Percentiles rank a stretch among this genome's conserved stretches.
phyloP scores from a whole-genome alignment of 768 basidiomycete genomes.

The Stropharia rugosoannulata region DNA sequence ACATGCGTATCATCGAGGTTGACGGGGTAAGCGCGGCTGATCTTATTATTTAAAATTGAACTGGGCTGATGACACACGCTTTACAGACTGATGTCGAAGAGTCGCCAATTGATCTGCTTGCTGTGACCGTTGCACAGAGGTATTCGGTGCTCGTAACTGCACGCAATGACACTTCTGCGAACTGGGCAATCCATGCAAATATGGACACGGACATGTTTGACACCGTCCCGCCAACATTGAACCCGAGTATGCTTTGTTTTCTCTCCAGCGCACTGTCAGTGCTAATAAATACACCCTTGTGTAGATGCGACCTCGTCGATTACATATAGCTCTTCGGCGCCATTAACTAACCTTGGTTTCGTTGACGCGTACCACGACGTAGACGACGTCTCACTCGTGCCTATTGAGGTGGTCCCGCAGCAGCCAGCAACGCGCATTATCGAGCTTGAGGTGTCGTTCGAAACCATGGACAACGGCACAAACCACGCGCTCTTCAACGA shows the following conservation, averaged over 20 bases:
- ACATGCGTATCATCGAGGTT: constrained; percentile 82
- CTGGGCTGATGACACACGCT: too few relatives aligned
- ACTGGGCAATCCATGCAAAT: constrained; percentile 90
- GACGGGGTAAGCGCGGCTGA: constrained; percentile 59
- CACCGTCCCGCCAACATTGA: constrained; percentile 62
- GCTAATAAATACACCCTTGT: not conserved
- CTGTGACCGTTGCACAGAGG: constrained; percentile 87
- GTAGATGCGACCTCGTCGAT: constrained; percentile 83
- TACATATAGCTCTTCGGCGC: constrained; percentile 60
- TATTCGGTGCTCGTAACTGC: constrained; percentile 93
- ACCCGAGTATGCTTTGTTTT: constrained; percentile 55
- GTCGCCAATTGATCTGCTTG: constrained; percentile 67
- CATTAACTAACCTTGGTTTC: constrained; percentile 50
- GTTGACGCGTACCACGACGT: constrained; percentile 60
- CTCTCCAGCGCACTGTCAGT: not conserved
- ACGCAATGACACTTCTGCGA: constrained; percentile 77
- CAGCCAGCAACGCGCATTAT: constrained; percentile 54
- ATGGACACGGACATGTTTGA: constrained; percentile 95
- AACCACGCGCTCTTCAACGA: constrained; percentile 80
- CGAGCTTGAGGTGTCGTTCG: constrained; percentile 73
- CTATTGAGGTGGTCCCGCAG: constrained; percentile 54
- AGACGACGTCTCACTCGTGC: constrained; percentile 69
- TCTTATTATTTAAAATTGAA: not conserved
- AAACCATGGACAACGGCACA: constrained; percentile 83
- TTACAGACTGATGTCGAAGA: constrained; percentile 74